Conservation (phyloP, 371 early-diverging fungal species). For the Mortierella sp. region DNA sequence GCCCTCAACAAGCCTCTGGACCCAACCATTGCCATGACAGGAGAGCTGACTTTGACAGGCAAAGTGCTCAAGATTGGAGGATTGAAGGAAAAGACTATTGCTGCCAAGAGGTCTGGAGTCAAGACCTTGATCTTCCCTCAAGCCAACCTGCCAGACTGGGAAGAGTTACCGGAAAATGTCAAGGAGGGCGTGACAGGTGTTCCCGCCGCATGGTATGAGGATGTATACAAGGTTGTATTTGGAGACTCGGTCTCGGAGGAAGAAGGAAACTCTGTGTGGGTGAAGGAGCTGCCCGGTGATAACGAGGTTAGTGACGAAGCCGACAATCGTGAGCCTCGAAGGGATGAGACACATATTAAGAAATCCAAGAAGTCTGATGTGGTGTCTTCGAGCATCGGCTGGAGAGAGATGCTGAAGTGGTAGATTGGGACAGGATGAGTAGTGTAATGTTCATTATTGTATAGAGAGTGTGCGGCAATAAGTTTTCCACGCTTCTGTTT, state of each 20-base stretch:
- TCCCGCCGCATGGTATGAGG: conserved; percentile 88
- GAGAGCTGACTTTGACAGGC: conserved; percentile 97
- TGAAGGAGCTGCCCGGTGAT: conserved; percentile 51
- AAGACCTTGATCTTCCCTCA: conserved; percentile 91
- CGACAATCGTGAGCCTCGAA: conserved; percentile 49
- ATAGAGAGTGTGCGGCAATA: conserved; percentile 6
- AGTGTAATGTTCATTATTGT: not conserved
- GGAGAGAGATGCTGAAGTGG: conserved; percentile 38
- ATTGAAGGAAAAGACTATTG: conserved; percentile 97
- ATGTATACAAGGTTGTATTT: conserved; percentile 71
- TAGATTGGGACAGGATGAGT: not conserved
- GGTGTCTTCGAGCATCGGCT: conserved; percentile 13
- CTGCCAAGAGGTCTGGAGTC: conserved; percentile 95
- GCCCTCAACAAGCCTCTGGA: conserved; percentile 84
- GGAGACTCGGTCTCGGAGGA: conserved; percentile 57
- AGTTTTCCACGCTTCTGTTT: not conserved
- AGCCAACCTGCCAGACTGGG: conserved; percentile 94
- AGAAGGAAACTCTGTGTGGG: conserved; percentile 60
- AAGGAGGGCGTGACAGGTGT: conserved; percentile 89
- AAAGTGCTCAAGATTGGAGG: conserved; percentile 98
- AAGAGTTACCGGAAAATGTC: conserved; percentile 92
- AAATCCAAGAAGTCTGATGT: conserved; percentile 12
- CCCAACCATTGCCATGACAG: conserved; percentile 95
- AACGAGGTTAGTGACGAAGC: conserved; percentile 27
- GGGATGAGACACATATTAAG: conserved; percentile 29